Percentiles rank a stretch among this genome's conserved stretches.
These are phyloP conservation scores for Neobulgaria alba DNA, from an alignment of 2,329 filamentous ascomycete species.

Conservation along the genomic window DNA sequence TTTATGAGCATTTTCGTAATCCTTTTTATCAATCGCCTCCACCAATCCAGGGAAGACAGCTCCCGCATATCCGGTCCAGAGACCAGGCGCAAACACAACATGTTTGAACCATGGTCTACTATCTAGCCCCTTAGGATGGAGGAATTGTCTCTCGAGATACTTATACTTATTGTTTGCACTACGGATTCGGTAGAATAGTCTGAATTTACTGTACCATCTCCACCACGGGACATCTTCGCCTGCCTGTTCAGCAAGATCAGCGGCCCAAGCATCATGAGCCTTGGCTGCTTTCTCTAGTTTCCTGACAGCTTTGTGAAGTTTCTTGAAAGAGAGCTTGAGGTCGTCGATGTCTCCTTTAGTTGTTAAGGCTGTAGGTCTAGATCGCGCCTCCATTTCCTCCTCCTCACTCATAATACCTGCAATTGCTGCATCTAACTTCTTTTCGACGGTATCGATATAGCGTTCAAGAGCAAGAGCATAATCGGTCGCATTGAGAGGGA, in stretches of 20 bases:
- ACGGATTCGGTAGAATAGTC: conserved; percentile 54
- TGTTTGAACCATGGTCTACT: conserved; percentile 87
- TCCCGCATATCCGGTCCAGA: conserved; percentile 87
- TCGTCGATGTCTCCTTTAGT: conserved; percentile 15
- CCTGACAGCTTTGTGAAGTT: conserved; percentile 21
- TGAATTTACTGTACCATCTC: conserved; percentile 60
- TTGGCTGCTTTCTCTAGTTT: conserved; percentile 18
- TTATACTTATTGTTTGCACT: conserved; percentile 76
- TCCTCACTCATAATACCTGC: conserved; percentile 16
- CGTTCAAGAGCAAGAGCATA: conserved; percentile 28
- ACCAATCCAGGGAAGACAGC: conserved; percentile 55
- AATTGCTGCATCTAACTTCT: conserved; percentile 21
- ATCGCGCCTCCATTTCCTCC: conserved; percentile 23
- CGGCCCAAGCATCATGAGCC: conserved; percentile 24
- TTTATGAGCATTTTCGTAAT: conserved; percentile 48
- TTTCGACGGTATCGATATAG: conserved; percentile 25
- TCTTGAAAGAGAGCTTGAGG: conserved; percentile 22
- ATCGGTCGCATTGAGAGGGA: conserved; percentile 43
- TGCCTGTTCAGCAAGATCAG: conserved; percentile 33
- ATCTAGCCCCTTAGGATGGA: conserved; percentile 70
- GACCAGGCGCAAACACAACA: conserved; percentile 81
- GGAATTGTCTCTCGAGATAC: conserved; percentile 68
- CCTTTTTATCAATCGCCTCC: conserved; percentile 52
- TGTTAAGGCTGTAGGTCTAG: conserved; percentile 15
- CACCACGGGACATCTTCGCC: conserved; percentile 63